Base-by-base conservation (phyloP, 305 asterid genomes). In the Solanum hybrid region DNA sequence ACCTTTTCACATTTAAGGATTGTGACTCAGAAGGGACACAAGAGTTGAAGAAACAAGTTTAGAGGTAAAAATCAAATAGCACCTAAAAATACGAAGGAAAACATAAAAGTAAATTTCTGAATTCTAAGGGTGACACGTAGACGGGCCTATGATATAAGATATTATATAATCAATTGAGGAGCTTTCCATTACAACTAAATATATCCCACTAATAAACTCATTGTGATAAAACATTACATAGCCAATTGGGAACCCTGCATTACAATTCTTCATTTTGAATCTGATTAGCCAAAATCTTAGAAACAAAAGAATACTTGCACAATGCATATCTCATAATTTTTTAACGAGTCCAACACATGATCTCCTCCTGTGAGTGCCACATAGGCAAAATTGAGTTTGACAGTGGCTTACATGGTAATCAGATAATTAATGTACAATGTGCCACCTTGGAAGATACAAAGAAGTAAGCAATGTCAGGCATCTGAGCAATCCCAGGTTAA, bases 381-480 rank as follows among this genome's bases (percentile, higher is more conserved):
- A 13, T 29, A 76, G 92, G 93, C 92, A 90, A 94, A 91, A 81
- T 90, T 79, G 92, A 90, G 87, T 90, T 73, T 90, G 87, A 92
- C 90, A 77, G 91, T 76, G 86, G 89, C 90, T 69, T 90, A 71
- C 92, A 90, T 13, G 90, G 89, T 84, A 76, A 61, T 88, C 92
- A 89, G 83, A 86, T 84, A 86, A 91, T 91, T 91, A 57, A 91
- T 95, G 91, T 95, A 95, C 96, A 94, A 92, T 93, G 81, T 93
- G 85, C 67, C 86, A 93, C 9, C 67, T 51, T 51, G 67, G 67
- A 51, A 6, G 67, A 51, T 51, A 51, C n/a, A 51, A 90, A 18
- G 28, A 46, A 51, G 90, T 16, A 77, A 87, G 69, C 87, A 90
- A 87, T 64, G 85, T 83, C 85, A 91, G 42, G 71, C 85, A 78